A percentile compares a stretch with the other conserved stretches of the same genome.
These are phyloP conservation scores for Blepharisma japonicum DNA, from an alignment of 73 alveolate species.

Conservation along the genomic window DNA sequence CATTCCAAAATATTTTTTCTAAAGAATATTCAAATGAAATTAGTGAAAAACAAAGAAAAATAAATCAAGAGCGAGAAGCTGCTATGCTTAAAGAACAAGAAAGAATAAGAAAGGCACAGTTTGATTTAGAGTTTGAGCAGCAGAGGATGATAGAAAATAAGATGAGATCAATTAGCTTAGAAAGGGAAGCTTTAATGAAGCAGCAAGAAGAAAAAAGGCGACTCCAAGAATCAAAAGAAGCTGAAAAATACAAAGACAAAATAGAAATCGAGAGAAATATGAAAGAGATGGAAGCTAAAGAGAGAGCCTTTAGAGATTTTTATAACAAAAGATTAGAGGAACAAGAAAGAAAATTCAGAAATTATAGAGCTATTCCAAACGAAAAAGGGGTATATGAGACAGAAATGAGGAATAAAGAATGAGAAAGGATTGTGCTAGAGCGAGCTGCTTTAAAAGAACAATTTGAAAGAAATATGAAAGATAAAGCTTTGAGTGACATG, in stretches of 20 bases:
- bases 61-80: background rate
- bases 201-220: background rate
- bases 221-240: background rate
- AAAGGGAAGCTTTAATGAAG: background rate
- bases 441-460: background rate
- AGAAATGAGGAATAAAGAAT: background rate
- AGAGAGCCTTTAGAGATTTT: background rate
- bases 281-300: background rate
- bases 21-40: background rate
- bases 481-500: background rate
- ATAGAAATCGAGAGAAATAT: background rate
- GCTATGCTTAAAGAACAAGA: background rate
- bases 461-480: background rate
- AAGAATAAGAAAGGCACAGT: constrained; percentile 10
- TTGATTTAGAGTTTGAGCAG: background rate
- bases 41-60: background rate
- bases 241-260: constrained; percentile 2
- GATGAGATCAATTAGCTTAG: background rate
- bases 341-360: background rate
- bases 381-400: background rate
- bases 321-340: background rate
- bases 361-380: background rate
- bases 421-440: background rate
- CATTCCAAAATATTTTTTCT: background rate
- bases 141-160: background rate